Base-by-base conservation (phyloP, 257 asterid genomes). In the Osmanthus fragrans region DNA sequence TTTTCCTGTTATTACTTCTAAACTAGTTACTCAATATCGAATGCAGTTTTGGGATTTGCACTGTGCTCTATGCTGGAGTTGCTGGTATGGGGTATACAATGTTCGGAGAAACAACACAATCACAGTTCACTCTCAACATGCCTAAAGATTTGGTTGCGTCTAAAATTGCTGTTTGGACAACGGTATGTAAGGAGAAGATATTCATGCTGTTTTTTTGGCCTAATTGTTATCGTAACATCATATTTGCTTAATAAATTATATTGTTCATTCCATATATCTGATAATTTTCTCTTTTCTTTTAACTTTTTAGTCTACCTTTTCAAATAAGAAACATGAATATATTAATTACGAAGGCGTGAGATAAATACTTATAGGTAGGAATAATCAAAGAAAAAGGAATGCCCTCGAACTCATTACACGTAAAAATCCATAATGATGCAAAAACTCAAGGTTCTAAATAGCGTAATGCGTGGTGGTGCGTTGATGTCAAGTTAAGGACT, bases 51-150 rank as follows among this genome's bases (percentile, higher is more conserved):
- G 96, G 74, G 11, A 81, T 96, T 37, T 92, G 97, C 83, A 90
- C 99, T 9, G 27, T 88, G 78, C 18, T 96, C 92, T 96, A 91
- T 75, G 88, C 88, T 5, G 94, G 89, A 54, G 94, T 83, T 79
- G 98, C 98, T 49, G 93, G 90, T 63, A 18, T 93, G 80, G 99
- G 99, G 67, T 96, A 93, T 85, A 76, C 82, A 82, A 89, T 92
- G 92, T 96, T 92, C 54, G 97, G 99, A 54, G 94, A 89, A 34
- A 87, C 95, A 25, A 86, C 93, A 18, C 45, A 84, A 67, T 93
- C 99, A 0, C 99, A 96, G 87, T 96, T 96, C 87, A 96, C 99
- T 1, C 93, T 93, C 42, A 96, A 96, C 90, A 82, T 96, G 91
- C 99, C 99, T 1, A 85, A 89, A 29, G 85, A 89, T 56, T 82